Evolutionary conservation across 2,329 filamentous ascomycete species (phyloP).

Genomic region (Zymoseptoria brevis): DNA sequence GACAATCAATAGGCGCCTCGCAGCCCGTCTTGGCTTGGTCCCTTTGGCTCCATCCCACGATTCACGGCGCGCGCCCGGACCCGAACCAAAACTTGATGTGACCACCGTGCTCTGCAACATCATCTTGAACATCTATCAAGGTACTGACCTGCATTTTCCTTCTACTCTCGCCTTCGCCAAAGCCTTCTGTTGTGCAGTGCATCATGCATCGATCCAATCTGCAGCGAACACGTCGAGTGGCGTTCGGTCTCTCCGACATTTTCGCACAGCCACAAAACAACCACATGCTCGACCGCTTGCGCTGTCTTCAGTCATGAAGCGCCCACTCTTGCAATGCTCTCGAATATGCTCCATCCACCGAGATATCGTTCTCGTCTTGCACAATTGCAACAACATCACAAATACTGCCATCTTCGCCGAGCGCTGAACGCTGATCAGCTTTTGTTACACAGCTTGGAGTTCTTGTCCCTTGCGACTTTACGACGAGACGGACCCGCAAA

Average conservation of each 20-base stretch:
- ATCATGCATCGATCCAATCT: background rate
- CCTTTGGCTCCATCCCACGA: no score
- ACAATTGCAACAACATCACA: background rate
- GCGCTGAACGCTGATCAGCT: slow-evolving; percentile 21
- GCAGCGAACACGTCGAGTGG: background rate
- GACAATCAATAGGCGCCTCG: no score
- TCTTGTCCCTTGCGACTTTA: background rate
- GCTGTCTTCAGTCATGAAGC: background rate
- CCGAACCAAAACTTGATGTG: background rate
- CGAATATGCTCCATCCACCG: background rate
- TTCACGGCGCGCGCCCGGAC: background rate
- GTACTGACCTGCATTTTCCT: background rate
- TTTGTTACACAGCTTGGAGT: slow-evolving; percentile 1
- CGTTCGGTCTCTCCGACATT: background rate
- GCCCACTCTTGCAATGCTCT: background rate
- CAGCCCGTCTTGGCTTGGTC: no score
- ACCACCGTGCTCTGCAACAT: background rate
- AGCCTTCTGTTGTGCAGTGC: background rate
- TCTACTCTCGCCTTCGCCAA: background rate
- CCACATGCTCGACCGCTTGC: background rate
- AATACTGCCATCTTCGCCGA: background rate
- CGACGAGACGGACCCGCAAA: background rate
- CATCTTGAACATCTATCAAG: background rate
- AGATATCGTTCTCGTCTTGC: background rate
- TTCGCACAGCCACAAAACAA: background rate